Evolutionary conservation across 106 monocot species (phyloP).

Genomic region (Dendrobium catenatum): DNA sequence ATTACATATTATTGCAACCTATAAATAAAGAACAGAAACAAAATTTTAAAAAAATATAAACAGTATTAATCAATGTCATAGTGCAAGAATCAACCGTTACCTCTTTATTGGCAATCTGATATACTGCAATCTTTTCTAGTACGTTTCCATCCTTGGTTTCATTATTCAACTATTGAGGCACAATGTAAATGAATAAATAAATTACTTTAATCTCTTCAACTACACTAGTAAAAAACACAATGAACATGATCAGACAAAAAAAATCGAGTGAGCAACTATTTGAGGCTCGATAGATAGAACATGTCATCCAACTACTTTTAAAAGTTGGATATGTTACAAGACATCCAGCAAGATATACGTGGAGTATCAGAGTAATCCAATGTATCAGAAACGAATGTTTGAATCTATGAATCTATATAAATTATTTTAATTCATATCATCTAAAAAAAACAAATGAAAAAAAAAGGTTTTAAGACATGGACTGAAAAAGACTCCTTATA

Average conservation of each 20-base stretch:
- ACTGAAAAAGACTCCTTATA: too few relatives aligned
- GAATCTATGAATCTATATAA: neutral
- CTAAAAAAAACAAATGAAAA: too few relatives aligned
- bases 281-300: too few relatives aligned
- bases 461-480: too few relatives aligned
- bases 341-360: neutral
- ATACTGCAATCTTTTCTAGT: constrained; percentile 78
- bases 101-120: constrained; percentile 92
- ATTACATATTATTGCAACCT: constrained; percentile 97
- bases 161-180: constrained; percentile 49
- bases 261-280: neutral
- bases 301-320: neutral
- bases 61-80: neutral
- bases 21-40: neutral
- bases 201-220: neutral
- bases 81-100: constrained; percentile 20
- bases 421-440: too few relatives aligned
- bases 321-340: neutral
- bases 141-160: constrained; percentile 58
- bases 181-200: neutral
- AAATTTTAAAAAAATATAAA: neutral
- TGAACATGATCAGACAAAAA: neutral
- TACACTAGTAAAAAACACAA: neutral
- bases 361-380: neutral
- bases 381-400: neutral